Evolutionary conservation across 1,139 yeast species (phyloP).

Genomic region (Suzukiozyma palmioleophila): DNA sequence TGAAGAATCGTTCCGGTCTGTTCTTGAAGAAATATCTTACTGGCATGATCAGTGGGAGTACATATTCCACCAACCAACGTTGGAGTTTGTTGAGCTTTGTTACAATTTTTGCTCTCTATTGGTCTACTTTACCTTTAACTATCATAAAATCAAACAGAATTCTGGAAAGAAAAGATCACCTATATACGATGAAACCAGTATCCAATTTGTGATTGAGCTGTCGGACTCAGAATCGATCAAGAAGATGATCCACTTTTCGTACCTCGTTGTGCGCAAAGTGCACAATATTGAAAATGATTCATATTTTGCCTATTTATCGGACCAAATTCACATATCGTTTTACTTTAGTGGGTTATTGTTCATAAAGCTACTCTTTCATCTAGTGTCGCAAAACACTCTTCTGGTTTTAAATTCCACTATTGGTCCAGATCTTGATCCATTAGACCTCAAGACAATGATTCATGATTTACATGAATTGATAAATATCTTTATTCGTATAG

Average conservation of each 20-base stretch:
- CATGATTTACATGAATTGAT: conserved; percentile 19
- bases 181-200: conserved; percentile 20
- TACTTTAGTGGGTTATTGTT: conserved; percentile 48
- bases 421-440: conserved; percentile 9
- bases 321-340: conserved; percentile 60
- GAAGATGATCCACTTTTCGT: conserved; percentile 31
- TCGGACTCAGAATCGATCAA: conserved; percentile 18
- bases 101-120: conserved; percentile 62
- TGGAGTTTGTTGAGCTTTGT: conserved; percentile 74
- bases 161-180: conserved; percentile 7
- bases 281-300: conserved; percentile 48
- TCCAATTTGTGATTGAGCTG: conserved; percentile 19
- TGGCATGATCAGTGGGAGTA: conserved; percentile 77
- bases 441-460: conserved; percentile 5
- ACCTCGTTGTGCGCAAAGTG: conserved; percentile 38
- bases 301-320: conserved; percentile 65
- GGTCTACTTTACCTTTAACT: conserved; percentile 32
- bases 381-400: conserved; percentile 8
- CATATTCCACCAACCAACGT: conserved; percentile 65
- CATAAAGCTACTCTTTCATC: conserved; percentile 20
- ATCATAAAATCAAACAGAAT: conserved; percentile 14
- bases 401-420: conserved; percentile 7
- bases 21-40: conserved; percentile 34
- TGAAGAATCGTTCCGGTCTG: conserved; percentile 20
- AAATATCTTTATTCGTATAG: conserved; percentile 27